phyloP scores from a whole-genome alignment of 768 basidiomycete species.

The Kwoniella bestiolae region DNA sequence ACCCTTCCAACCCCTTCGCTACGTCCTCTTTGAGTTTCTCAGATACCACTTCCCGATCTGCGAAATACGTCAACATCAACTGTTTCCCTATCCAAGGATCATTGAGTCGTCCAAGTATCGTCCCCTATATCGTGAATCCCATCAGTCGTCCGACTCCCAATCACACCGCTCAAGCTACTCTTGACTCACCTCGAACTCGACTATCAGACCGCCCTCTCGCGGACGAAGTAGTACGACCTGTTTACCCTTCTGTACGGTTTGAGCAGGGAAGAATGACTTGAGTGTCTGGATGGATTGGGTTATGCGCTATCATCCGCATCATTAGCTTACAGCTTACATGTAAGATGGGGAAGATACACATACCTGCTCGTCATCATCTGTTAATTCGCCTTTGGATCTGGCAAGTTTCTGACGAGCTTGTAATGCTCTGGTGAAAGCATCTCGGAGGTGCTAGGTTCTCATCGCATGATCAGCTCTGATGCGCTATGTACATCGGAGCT shows the following conservation, averaged over 20 bases:
- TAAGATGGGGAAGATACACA: background rate
- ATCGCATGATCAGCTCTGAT: too few species aligned
- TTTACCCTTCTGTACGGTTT: slow-evolving; percentile 52
- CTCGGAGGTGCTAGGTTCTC: slow-evolving; percentile 57
- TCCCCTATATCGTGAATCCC: too few species aligned
- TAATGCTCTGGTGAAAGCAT: slow-evolving; percentile 59
- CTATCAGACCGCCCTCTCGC: slow-evolving; percentile 41
- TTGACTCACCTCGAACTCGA: slow-evolving; percentile 53
- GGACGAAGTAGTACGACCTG: slow-evolving; percentile 53
- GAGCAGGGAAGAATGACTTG: slow-evolving; percentile 57
- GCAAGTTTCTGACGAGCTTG: slow-evolving; percentile 57
- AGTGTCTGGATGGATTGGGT: slow-evolving; percentile 50
- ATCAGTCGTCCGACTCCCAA: too few species aligned
- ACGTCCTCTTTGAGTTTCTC: slow-evolving; percentile 54
- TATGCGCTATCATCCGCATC: slow-evolving; percentile 34
- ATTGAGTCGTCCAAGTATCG: slow-evolving; percentile 50
- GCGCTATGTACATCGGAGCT: background rate
- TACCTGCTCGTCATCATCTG: slow-evolving; percentile 54
- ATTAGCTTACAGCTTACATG: background rate
- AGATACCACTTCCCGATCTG: slow-evolving; percentile 53
- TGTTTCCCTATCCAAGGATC: slow-evolving; percentile 52
- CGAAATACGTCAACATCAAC: slow-evolving; percentile 58
- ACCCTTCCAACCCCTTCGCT: slow-evolving; percentile 38
- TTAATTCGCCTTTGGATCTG: slow-evolving; percentile 35
- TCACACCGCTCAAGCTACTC: background rate